Percentiles rank a stretch among this genome's conserved stretches.
Conservation (phyloP, 1,139 yeast genomes). For the Torulaspora globosa region DNA sequence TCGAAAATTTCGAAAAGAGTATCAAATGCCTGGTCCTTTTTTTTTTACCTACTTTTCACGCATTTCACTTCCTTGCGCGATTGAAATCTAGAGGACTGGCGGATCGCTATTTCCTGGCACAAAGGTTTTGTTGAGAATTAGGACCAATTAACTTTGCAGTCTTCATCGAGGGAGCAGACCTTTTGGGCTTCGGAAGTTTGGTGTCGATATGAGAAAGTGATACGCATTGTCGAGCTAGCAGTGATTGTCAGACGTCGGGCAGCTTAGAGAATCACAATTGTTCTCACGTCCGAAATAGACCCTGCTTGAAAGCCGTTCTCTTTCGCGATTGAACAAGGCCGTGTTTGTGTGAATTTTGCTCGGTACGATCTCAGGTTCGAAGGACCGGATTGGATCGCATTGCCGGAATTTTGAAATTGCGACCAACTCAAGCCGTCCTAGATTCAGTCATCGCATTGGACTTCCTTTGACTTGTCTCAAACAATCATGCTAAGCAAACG, state of each 20-base stretch:
- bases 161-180: slow-evolving; percentile 16
- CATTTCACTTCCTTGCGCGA: neutral
- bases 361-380: neutral
- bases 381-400: no score
- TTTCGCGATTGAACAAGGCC: neutral
- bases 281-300: neutral
- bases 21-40: neutral
- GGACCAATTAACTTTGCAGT: slow-evolving; percentile 22
- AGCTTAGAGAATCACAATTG: neutral
- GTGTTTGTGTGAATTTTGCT: neutral
- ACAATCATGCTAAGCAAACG: neutral
- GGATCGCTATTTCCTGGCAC: neutral
- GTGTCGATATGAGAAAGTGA: neutral
- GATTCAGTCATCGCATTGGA: neutral
- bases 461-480: slow-evolving; percentile 7
- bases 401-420: no score
- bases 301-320: neutral
- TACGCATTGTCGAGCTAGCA: neutral
- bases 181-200: slow-evolving; percentile 1
- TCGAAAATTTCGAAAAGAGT: neutral
- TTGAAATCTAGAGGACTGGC: neutral
- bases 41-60: neutral
- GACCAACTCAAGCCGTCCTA: no score
- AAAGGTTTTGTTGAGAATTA: slow-evolving; percentile 6
- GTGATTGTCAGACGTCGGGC: no score